phyloP scores from a whole-genome alignment of 371 early-diverging fungal species.

The Mortierella sp. region DNA sequence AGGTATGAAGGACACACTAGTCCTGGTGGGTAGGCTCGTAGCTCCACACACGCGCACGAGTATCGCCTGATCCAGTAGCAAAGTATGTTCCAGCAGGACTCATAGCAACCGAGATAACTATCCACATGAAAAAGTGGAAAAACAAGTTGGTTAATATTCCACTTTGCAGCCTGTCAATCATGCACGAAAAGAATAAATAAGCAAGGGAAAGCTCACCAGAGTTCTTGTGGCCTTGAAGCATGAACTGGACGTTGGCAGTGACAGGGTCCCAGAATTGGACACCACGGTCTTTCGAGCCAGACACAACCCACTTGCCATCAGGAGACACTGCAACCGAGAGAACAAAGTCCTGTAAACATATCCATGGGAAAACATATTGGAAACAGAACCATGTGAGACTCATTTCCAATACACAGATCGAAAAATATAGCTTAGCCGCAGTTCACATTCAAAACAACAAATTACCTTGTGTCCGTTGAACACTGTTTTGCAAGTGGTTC shows the following conservation, averaged over 20 bases:
- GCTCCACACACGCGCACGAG: slow-evolving; percentile 95
- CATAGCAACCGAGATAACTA: slow-evolving; percentile 93
- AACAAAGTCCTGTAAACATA: slow-evolving; percentile 87
- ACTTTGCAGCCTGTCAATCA: too few relatives aligned
- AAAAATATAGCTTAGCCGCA: background rate
- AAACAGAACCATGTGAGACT: too few relatives aligned
- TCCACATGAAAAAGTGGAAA: too few relatives aligned
- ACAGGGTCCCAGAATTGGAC: slow-evolving; percentile 97
- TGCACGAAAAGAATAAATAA: too few relatives aligned
- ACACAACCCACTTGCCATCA: slow-evolving; percentile 94
- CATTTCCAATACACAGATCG: too few relatives aligned
- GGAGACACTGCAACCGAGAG: slow-evolving; percentile 95
- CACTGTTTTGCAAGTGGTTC: slow-evolving; percentile 61
- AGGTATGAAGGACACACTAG: background rate
- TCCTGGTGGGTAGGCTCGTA: slow-evolving; percentile 57
- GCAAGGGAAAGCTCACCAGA: slow-evolving; percentile 70
- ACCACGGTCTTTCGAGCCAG: slow-evolving; percentile 95
- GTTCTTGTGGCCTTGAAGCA: slow-evolving; percentile 98
- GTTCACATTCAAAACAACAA: background rate
- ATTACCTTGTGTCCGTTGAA: slow-evolving; percentile 76
- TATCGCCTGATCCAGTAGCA: slow-evolving; percentile 98
- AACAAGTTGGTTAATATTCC: too few relatives aligned
- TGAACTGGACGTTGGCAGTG: slow-evolving; percentile 85
- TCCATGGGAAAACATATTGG: background rate
- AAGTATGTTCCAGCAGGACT: slow-evolving; percentile 87